Percentiles rank a stretch among this genome's conserved stretches.
phyloP scores from a whole-genome alignment of 257 asterid genomes.

The Anisodus acutangulus region DNA sequence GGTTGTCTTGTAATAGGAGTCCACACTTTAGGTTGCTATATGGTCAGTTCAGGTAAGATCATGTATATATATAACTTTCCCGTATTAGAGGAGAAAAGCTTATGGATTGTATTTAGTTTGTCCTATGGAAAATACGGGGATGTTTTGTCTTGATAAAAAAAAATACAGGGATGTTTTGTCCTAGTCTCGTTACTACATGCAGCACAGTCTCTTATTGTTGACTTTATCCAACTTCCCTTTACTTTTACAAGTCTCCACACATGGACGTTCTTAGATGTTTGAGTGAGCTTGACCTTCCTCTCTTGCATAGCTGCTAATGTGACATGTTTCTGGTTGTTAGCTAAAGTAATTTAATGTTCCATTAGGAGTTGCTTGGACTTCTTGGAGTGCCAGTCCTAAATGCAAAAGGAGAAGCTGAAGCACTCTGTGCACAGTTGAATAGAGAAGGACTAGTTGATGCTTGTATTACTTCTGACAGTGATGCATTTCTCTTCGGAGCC shows the following conservation, averaged over 20 bases:
- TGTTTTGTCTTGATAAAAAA: not conserved
- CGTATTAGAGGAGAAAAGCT: not conserved
- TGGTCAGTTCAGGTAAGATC: slow-evolving; percentile 3
- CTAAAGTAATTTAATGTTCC: slow-evolving; percentile 22
- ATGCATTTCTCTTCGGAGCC: slow-evolving; percentile 90
- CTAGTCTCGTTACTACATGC: not conserved
- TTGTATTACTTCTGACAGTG: slow-evolving; percentile 93
- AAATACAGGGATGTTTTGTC: not conserved
- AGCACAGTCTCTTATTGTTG: not conserved
- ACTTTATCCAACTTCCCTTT: slow-evolving; percentile 1
- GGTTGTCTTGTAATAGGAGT: not conserved
- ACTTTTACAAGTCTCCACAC: not conserved
- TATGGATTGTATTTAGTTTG: not conserved
- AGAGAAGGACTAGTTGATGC: slow-evolving; percentile 88
- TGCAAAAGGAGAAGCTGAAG: slow-evolving; percentile 96
- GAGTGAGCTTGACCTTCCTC: not conserved
- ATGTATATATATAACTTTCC: not conserved
- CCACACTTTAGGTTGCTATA: not conserved
- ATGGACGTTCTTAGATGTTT: not conserved
- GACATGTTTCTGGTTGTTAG: not conserved
- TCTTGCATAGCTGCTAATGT: slow-evolving; percentile 2
- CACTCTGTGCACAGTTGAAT: slow-evolving; percentile 87
- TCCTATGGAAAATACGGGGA: not conserved
- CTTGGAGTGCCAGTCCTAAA: slow-evolving; percentile 89
- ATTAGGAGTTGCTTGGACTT: slow-evolving; percentile 83